Percentiles rank a stretch among this genome's conserved stretches.
Evolutionary conservation across 2,329 filamentous ascomycete genomes (phyloP).

Genomic region (Trichoderma sp.): DNA sequence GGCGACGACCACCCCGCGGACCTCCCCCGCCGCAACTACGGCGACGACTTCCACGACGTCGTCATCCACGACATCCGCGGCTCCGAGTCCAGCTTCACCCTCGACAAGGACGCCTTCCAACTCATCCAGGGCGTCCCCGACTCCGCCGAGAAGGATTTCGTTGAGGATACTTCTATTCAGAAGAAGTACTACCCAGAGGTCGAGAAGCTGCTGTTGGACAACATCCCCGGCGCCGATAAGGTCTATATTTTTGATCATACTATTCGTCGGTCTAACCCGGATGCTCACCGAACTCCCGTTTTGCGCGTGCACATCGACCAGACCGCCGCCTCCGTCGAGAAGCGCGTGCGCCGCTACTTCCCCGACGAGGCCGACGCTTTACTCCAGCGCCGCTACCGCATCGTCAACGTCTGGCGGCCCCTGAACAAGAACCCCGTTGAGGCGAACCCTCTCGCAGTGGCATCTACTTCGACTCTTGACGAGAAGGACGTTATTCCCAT

Average conservation of each 20-base stretch:
- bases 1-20: constrained; percentile 60
- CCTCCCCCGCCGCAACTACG: constrained; percentile 66
- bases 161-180: constrained; percentile 68
- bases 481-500: constrained; percentile 69
- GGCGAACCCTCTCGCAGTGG: constrained; percentile 68
- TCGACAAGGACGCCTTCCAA: constrained; percentile 76
- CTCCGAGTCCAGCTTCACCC: constrained; percentile 62
- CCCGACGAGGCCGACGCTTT: constrained; percentile 68
- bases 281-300: constrained; percentile 68
- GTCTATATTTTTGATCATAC: constrained; percentile 87
- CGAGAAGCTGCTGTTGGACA: constrained; percentile 66
- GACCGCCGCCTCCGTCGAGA: constrained; percentile 63
- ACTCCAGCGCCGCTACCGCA: constrained; percentile 69
- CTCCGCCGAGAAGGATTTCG: constrained; percentile 55
- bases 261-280: constrained; percentile 65
- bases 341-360: constrained; percentile 69
- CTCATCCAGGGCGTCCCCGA: constrained; percentile 60
- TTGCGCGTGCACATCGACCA: constrained; percentile 81
- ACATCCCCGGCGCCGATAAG: constrained; percentile 65
- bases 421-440: constrained; percentile 60
- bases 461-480: constrained; percentile 62
- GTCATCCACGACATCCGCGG: constrained; percentile 73
- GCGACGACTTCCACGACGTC: constrained; percentile 51
- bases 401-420: constrained; percentile 86
- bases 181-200: constrained; percentile 83